Evolutionary conservation across 768 basidiomycete species (phyloP), one percentile per base, ranked within the genome.

Genomic region (Leccinum obscurum): DNA sequence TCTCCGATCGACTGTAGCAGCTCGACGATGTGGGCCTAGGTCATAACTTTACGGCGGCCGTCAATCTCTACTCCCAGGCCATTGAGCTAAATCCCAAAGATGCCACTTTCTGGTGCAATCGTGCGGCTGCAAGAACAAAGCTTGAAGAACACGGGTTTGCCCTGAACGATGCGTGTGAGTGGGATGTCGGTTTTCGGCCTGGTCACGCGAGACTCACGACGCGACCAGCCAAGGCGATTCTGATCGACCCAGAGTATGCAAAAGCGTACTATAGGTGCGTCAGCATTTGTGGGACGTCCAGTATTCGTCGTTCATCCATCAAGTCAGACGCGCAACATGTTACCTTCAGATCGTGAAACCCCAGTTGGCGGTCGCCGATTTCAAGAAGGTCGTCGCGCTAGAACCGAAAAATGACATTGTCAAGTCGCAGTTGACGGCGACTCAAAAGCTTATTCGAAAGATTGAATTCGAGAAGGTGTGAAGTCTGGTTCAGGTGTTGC

Each of bases 91-190:
- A 99, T 71, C 95, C 94, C 0, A 78, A 80, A 57, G 96, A 98
- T 67, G 78, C 94, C 55, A 95, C 93, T 14, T 75, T 96, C 55
- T 98, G 92, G 90, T 95, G 90, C 71, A 98, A 98, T 76, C 84
- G 96, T 39, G 94, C 97, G 2, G 92, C 93, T 75, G 84, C 92
- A 14, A 85, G 96, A 54, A 93, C 95, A 75, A 97, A 92, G 77
- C 76, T 98, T 57, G 91, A 99, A 73, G 88, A 99, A 76, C 89
- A 90, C 68, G 97, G 97, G 3, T 94, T 95, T 70, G 97, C 95
- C 15, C 83, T 96, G 28, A 77, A 79, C 30, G 96, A 98, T 78
- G 86, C 93, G 46, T 85, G 94, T 95, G 68, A 72, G 89, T 83
- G 41, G 20, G 44, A 56, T 52, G 6, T 46, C 48, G 52, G 56